Evolutionary conservation across 1,284 basidiomycete genomes (phyloP).

Genomic region (Cystobasidiaceae sp.): DNA sequence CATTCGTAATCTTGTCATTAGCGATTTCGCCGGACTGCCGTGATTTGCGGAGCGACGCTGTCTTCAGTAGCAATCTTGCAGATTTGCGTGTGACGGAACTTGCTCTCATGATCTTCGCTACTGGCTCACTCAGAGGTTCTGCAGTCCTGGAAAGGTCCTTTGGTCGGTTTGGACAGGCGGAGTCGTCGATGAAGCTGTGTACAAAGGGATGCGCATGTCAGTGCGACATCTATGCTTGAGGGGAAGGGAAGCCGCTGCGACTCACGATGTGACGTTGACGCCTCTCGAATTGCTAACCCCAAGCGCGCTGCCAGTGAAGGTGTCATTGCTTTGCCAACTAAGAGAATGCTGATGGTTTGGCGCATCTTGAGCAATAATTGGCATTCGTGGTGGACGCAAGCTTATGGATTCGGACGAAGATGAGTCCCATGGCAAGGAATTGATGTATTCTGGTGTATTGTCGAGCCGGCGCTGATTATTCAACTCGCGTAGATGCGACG

Average conservation of each 20-base stretch:
- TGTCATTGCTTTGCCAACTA: constrained; percentile 13
- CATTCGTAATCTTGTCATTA: too few relatives aligned
- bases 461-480: background rate
- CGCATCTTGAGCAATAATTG: background rate
- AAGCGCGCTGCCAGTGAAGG: background rate
- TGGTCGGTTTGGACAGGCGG: background rate
- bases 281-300: background rate
- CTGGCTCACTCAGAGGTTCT: too few relatives aligned
- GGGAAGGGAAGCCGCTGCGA: background rate
- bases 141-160: background rate
- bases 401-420: background rate
- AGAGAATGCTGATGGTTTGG: background rate
- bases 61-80: background rate
- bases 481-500: background rate
- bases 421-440: background rate
- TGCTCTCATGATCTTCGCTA: background rate
- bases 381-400: background rate
- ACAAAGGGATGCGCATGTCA: background rate
- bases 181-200: constrained; percentile 9
- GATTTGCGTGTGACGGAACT: constrained; percentile 4
- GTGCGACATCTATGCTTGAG: too few relatives aligned
- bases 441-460: background rate
- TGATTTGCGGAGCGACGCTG: background rate
- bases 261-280: constrained; percentile 7
- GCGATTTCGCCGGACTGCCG: background rate